Percentiles rank a stretch among this genome's conserved stretches.
Evolutionary conservation across 1,139 yeast genomes (phyloP).

Genomic region (Kazachstania sp.): DNA sequence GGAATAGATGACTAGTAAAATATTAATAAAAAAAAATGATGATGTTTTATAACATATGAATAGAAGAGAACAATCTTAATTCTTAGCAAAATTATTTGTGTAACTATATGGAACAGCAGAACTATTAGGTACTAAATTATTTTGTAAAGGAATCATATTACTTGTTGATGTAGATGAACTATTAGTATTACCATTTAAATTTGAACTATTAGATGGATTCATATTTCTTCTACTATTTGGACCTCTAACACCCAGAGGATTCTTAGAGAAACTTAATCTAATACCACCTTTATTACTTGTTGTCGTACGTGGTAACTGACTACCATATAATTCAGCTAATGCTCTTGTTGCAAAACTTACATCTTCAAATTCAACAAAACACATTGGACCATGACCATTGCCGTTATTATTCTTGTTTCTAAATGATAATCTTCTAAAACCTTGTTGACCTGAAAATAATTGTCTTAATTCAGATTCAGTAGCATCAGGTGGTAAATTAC

Average conservation of each 20-base stretch:
- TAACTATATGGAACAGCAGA: slow-evolving; percentile 2
- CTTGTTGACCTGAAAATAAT: slow-evolving; percentile 79
- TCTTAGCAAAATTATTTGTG: slow-evolving; percentile 2
- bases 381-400: slow-evolving; percentile 85
- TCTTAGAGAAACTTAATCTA: slow-evolving; percentile 84
- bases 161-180: neutral
- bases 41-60: neutral
- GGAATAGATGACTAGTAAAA: neutral
- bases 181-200: neutral
- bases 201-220: slow-evolving; percentile 1
- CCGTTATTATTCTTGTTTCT: slow-evolving; percentile 52
- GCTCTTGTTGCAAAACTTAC: slow-evolving; percentile 91
- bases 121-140: neutral
- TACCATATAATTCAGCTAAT: slow-evolving; percentile 84
- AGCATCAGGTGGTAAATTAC: slow-evolving; percentile 95
- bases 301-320: slow-evolving; percentile 59
- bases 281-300: slow-evolving; percentile 86
- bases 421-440: slow-evolving; percentile 86
- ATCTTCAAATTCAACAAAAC: slow-evolving; percentile 97
- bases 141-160: neutral
- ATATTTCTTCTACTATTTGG: slow-evolving; percentile 27
- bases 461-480: slow-evolving; percentile 87
- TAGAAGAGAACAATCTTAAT: neutral
- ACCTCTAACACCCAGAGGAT: slow-evolving; percentile 93
- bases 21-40: neutral